phyloP scores from a whole-genome alignment of 2,329 filamentous ascomycete genomes.

The Sclerotinia glacialis region DNA sequence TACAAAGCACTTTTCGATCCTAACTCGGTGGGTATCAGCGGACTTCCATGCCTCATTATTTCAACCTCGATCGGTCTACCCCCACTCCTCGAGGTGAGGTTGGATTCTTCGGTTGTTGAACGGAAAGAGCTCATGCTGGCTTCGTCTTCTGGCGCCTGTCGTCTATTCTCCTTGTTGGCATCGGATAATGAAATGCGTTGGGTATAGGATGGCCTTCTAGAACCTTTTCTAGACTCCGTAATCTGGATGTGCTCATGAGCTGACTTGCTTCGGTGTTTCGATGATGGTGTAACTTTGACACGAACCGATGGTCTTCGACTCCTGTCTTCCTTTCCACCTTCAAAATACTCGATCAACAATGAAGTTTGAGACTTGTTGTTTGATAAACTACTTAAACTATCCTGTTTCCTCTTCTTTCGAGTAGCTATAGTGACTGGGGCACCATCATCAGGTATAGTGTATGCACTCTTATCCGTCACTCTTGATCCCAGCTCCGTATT shows the following conservation, averaged over 20 bases:
- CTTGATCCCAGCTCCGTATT: slow-evolving; percentile 60
- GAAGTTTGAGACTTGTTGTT: slow-evolving; percentile 64
- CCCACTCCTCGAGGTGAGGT: slow-evolving; percentile 60
- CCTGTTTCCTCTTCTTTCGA: slow-evolving; percentile 55
- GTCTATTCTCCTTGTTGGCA: slow-evolving; percentile 45
- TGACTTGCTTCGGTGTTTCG: slow-evolving; percentile 45
- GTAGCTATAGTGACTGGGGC: slow-evolving; percentile 91
- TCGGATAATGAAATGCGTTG: slow-evolving; percentile 62
- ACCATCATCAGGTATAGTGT: slow-evolving; percentile 80
- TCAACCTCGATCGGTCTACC: slow-evolving; percentile 82
- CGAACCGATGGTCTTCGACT: slow-evolving; percentile 64
- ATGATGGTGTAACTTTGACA: slow-evolving; percentile 68
- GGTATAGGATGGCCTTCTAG: slow-evolving; percentile 68
- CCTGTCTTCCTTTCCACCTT: slow-evolving; percentile 58
- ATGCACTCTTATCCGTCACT: slow-evolving; percentile 65
- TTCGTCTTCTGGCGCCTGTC: slow-evolving; percentile 56
- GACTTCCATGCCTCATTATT: slow-evolving; percentile 69
- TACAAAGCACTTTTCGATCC: slow-evolving; percentile 61
- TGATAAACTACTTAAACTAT: slow-evolving; percentile 49
- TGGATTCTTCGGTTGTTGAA: slow-evolving; percentile 76
- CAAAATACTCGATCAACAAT: slow-evolving; percentile 74
- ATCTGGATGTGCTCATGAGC: slow-evolving; percentile 78
- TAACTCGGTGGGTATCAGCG: slow-evolving; percentile 57
- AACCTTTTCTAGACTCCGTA: slow-evolving; percentile 68
- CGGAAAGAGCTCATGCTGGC: slow-evolving; percentile 70